Percentiles rank a stretch among this genome's conserved stretches.
Conservation (phyloP, 805 yeast species). For the Lachancea waltii region DNA sequence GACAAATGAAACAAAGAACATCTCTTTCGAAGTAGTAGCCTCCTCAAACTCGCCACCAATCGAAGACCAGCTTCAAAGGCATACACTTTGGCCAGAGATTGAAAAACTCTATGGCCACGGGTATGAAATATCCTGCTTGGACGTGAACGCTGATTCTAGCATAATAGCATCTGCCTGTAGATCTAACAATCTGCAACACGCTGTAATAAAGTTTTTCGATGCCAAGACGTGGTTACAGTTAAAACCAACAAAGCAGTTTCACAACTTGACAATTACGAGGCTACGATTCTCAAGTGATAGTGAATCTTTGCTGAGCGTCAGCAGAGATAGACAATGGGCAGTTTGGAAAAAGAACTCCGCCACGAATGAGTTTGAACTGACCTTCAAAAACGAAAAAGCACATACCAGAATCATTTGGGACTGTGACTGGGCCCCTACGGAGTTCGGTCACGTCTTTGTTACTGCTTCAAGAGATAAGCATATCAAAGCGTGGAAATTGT, state of each 20-base stretch:
- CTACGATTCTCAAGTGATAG: conserved; percentile 69
- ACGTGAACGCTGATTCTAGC: conserved; percentile 54
- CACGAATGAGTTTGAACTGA: conserved; percentile 36
- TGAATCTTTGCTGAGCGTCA: conserved; percentile 60
- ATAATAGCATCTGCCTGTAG: conserved; percentile 86
- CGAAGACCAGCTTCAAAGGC: conserved; percentile 88
- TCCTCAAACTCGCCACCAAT: conserved; percentile 58
- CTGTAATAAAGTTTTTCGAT: conserved; percentile 73
- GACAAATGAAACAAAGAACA: conserved; percentile 33
- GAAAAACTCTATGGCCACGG: conserved; percentile 98
- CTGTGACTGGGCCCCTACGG: conserved; percentile 73
- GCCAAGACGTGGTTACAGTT: conserved; percentile 55
- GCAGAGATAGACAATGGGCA: conserved; percentile 83
- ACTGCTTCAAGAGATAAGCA: conserved; percentile 86
- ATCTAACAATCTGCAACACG: conserved; percentile 78
- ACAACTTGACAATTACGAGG: conserved; percentile 79
- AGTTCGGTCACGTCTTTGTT: conserved; percentile 46
- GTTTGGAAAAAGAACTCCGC: conserved; percentile 52
- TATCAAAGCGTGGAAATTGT: conserved; percentile 62
- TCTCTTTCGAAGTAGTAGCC: conserved; percentile 42
- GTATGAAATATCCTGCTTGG: conserved; percentile 80
- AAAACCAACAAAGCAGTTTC: conserved; percentile 55
- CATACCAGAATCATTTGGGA: conserved; percentile 95
- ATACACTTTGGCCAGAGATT: conserved; percentile 89
- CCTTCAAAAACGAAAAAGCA: conserved; percentile 52